Percentiles rank a stretch among this genome's conserved stretches.
Evolutionary conservation across 306 rosid species (phyloP).

Genomic region (Vigna unguiculata): DNA sequence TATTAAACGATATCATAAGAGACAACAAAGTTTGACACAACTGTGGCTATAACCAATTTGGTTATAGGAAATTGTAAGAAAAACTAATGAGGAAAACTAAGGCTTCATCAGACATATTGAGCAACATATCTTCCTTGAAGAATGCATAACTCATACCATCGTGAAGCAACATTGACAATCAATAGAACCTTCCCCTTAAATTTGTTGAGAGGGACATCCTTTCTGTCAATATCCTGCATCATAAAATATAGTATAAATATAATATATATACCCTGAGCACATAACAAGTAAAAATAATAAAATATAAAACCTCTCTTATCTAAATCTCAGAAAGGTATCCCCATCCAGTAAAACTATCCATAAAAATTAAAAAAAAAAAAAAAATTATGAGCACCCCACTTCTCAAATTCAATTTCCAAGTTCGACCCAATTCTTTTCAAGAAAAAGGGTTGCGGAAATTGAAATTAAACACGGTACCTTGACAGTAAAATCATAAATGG

Average conservation of each 20-base stretch:
- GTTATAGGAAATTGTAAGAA: neutral
- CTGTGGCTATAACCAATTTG: too few relatives aligned
- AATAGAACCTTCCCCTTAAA: constrained; percentile 93
- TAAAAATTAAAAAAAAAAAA: neutral
- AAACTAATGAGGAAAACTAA: neutral
- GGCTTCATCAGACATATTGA: constrained; percentile 9
- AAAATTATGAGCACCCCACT: neutral
- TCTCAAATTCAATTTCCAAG: constrained; percentile 31
- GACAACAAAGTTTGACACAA: constrained; percentile 29
- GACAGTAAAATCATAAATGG: constrained; percentile 81
- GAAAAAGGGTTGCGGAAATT: neutral
- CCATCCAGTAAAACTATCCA: neutral
- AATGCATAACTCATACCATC: constrained; percentile 70
- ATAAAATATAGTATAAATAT: constrained; percentile 8
- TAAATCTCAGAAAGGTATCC: neutral
- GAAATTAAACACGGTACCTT: constrained; percentile 59
- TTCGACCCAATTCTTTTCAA: constrained; percentile 5
- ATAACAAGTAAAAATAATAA: neutral
- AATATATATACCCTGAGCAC: neutral
- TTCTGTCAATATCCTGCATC: constrained; percentile 88
- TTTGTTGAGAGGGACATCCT: constrained; percentile 80
- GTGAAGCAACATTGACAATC: constrained; percentile 97
- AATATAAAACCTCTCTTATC: neutral
- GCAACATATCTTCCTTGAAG: constrained; percentile 11
- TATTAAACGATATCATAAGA: constrained; percentile 30